These are phyloP conservation scores for Athelia sp. DNA, from an alignment of 1,284 basidiomycete species.

Conservation along the genomic window DNA sequence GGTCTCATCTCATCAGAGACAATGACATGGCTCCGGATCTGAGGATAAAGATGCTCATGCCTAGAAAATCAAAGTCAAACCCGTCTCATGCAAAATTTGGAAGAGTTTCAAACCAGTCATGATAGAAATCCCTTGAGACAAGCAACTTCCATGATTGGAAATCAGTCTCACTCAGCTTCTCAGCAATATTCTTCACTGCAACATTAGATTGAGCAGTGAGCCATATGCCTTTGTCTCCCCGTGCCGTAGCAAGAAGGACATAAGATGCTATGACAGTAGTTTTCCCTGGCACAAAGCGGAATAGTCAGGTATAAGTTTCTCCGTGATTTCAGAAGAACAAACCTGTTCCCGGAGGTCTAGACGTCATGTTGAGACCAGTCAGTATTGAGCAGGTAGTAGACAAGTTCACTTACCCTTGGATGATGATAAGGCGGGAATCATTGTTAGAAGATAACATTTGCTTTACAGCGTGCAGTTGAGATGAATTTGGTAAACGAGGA, in stretches of 20 bases:
- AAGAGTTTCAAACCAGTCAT: conserved; percentile 33
- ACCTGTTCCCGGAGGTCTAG: too few relatives aligned
- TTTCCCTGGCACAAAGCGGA: conserved; percentile 47
- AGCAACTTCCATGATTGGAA: conserved; percentile 35
- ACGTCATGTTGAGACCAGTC: too few relatives aligned
- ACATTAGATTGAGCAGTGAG: conserved; percentile 49
- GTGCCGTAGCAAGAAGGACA: conserved; percentile 38
- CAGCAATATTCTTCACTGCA: conserved; percentile 54
- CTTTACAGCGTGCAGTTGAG: conserved; percentile 48
- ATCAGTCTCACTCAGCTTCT: conserved; percentile 35
- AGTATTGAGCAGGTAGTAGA: too few relatives aligned
- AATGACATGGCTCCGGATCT: conserved; percentile 42
- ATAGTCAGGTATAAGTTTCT: conserved; percentile 17
- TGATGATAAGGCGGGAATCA: conserved; percentile 35
- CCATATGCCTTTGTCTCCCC: conserved; percentile 41
- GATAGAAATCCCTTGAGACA: conserved; percentile 38
- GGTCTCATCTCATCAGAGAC: too few relatives aligned
- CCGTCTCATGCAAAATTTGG: conserved; percentile 2
- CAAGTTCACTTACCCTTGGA: conserved; percentile 21
- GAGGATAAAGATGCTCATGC: conserved; percentile 68
- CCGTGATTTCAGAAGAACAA: conserved; percentile 2
- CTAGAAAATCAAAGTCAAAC: conserved; percentile 30
- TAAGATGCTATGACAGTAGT: conserved; percentile 61
- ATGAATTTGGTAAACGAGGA: conserved; percentile 38
- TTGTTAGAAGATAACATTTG: conserved; percentile 44